Evolutionary conservation across 495 filamentous ascomycete genomes (phyloP), one percentile per base, ranked within the genome.

Genomic region (Sporormia fimetaria): DNA sequence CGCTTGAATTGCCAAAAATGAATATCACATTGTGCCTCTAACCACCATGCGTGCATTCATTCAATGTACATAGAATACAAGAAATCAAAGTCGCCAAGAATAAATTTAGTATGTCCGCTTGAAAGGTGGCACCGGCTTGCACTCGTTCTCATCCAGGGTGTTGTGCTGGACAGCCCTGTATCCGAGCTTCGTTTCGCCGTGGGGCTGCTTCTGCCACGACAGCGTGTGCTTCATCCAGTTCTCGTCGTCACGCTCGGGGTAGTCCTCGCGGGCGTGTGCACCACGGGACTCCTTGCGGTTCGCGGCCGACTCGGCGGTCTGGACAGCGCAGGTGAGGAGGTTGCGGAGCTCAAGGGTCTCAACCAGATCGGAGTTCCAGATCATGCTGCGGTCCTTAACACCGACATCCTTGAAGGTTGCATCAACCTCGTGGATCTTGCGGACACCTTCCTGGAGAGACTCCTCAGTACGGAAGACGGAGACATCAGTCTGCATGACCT

Each of bases 221-320:
- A 96, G 73, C 24, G 80, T 93, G 73, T 96, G 88, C 75, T 94
- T 95, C 88, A 94, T 95, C 90, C 90, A 96, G 52, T 90, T 77
- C 63, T 74, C 67, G 58, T 96, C 88, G 58, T 95, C 83, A 66
- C 88, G 73, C 0, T 95, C 84, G 23, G 87, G 86, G 72, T 67
- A 96, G 59, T 96, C 88, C 67, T 96, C 88, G 51, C 88, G 75
- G 47, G 88, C 88, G 64, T 96, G 88, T 23, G 87, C 87, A 53
- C 88, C 88, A 64, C 88, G 76, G 36, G 83, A 90, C 66, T 96
- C 88, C 73, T 92, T 87, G 54, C 88, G 75, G 63, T 83, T 86
- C 28, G 81, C 80, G 40, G 88, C 88, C 21, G 82, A 69, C 47
- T 71, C 67, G 35, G 88, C 90, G 27, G 88, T 96, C 78, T 96